A percentile compares a stretch with the other conserved stretches of the same genome.
Conservation (phyloP, 768 basidiomycete species). For the Tulasnella sp. region DNA sequence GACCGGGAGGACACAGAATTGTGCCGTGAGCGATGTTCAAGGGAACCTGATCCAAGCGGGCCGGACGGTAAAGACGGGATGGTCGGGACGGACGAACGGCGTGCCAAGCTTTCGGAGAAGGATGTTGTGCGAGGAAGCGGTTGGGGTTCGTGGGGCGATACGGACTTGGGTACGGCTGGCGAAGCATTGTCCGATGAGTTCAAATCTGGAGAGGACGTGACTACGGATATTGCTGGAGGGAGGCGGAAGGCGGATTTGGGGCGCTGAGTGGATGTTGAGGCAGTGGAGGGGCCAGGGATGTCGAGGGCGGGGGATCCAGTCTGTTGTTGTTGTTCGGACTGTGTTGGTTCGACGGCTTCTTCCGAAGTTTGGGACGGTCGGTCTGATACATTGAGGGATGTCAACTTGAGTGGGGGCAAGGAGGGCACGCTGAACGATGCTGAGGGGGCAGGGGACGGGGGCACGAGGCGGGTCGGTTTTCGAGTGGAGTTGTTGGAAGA, state of each 20-base stretch:
- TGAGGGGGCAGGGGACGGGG: constrained; percentile 9
- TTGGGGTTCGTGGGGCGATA: background rate
- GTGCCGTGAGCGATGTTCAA: constrained; percentile 2
- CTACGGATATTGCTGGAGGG: background rate
- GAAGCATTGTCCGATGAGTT: background rate
- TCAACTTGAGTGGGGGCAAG: background rate
- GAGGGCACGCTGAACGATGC: constrained; percentile 4
- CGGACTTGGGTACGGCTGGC: background rate
- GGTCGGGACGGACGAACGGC: constrained; percentile 66
- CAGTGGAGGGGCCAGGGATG: background rate
- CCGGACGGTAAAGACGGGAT: constrained; percentile 43
- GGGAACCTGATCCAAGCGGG: background rate
- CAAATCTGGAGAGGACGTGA: background rate
- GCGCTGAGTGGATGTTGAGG: constrained; percentile 4
- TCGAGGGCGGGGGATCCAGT: background rate
- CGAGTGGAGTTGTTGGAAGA: background rate
- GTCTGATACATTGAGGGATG: background rate
- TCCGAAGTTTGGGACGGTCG: background rate
- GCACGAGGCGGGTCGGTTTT: constrained; percentile 1
- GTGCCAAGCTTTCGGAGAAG: constrained; percentile 13
- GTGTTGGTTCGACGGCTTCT: background rate
- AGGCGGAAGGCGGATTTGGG: background rate
- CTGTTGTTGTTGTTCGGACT: background rate
- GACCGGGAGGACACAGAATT: constrained; percentile 3
- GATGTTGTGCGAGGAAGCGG: constrained; percentile 6